Conservation (phyloP, 176 grass and related monocot genomes). For the Carex littledalei region DNA sequence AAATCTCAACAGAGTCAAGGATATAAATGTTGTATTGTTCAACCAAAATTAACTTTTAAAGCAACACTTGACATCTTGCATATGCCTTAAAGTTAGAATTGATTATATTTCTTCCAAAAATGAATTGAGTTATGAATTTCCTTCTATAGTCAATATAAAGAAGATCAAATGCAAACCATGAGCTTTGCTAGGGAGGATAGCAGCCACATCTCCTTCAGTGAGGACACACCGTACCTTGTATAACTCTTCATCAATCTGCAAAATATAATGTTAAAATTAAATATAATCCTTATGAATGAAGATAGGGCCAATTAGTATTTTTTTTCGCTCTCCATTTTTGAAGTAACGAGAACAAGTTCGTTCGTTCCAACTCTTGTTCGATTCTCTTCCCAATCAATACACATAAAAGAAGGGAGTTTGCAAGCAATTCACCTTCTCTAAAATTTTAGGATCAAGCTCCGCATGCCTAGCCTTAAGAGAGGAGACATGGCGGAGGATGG, state of each 20-base stretch:
- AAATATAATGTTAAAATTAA: neutral
- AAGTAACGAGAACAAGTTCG: neutral
- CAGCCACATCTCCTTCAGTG: conserved; percentile 50
- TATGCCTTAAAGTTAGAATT: neutral
- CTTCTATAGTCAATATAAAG: neutral
- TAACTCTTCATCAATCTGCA: conserved; percentile 80
- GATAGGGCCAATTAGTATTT: neutral
- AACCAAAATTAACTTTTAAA: neutral
- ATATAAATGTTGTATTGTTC: neutral
- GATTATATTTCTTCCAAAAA: neutral
- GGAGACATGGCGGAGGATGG: conserved; percentile 45
- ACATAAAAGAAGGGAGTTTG: conserved; percentile 9
- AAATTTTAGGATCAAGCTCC: conserved; percentile 49
- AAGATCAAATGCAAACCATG: conserved; percentile 45
- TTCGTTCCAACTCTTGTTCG: neutral
- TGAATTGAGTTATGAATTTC: neutral
- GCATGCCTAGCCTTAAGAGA: conserved; percentile 27
- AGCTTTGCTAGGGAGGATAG: conserved; percentile 53
- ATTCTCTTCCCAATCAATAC: neutral
- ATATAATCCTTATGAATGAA: neutral
- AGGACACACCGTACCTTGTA: conserved; percentile 55
- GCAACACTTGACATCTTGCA: neutral
- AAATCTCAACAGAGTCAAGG: neutral
- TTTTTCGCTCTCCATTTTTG: neutral
- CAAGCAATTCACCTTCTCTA: neutral